Conservation (phyloP, 108 stramenopile genomes). For the Stephanodiscus triporus region DNA sequence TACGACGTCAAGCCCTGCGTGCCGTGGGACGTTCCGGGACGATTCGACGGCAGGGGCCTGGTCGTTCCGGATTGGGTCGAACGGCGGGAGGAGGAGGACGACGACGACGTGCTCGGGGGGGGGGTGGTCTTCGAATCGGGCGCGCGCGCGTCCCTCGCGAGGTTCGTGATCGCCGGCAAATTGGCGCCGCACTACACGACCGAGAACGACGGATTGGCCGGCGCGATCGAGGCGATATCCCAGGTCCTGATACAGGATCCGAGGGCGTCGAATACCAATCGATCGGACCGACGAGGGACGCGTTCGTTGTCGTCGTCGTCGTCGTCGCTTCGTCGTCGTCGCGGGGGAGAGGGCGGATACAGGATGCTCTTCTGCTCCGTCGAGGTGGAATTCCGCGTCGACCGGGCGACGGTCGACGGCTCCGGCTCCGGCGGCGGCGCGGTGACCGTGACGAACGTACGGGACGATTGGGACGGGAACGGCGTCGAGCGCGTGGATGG, state of each 20-base stretch:
- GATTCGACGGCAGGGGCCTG: conserved; percentile 34
- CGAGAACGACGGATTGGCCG: conserved; percentile 49
- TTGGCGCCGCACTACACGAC: conserved; percentile 63
- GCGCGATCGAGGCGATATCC: conserved; percentile 52
- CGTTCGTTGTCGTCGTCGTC: background rate
- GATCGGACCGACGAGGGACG: conserved; percentile 63
- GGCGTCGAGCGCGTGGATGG: background rate
- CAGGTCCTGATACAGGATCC: conserved; percentile 86
- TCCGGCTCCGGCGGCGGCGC: background rate
- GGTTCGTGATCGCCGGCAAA: background rate
- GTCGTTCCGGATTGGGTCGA: conserved; percentile 68
- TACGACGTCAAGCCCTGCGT: conserved; percentile 95
- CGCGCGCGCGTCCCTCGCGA: no score
- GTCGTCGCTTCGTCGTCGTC: background rate
- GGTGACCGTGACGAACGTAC: background rate
- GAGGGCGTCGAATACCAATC: conserved; percentile 65
- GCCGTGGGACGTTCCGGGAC: conserved; percentile 80
- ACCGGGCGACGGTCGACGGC: background rate
- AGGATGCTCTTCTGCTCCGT: background rate
- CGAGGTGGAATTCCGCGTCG: background rate
- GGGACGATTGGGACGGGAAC: background rate
- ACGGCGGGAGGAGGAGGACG: conserved; percentile 36
- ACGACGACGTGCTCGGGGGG: no score
- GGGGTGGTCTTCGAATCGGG: no score
- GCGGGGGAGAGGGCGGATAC: background rate